A percentile compares a stretch with the other conserved stretches of the same genome.
phyloP scores from a whole-genome alignment of 1,284 basidiomycete genomes.

The Athelia sp. region DNA sequence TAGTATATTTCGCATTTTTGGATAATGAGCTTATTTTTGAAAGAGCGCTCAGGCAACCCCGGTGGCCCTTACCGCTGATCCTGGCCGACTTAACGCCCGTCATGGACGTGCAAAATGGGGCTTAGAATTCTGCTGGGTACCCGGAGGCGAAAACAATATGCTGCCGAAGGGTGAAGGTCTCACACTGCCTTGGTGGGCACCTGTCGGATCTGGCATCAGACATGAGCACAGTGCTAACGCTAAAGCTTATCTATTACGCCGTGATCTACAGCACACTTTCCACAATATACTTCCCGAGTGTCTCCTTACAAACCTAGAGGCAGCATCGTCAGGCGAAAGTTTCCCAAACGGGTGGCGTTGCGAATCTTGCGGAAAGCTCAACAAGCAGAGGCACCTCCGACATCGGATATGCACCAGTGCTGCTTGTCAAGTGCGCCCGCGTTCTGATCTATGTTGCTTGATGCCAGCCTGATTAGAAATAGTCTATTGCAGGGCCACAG shows the following conservation, averaged over 20 bases:
- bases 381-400: constrained; percentile 29
- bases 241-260: constrained; percentile 4
- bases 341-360: constrained; percentile 35
- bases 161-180: background rate
- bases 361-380: constrained; percentile 30
- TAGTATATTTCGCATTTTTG: constrained; percentile 10
- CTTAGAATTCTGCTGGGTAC: constrained; percentile 22
- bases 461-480: too few relatives aligned
- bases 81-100: background rate
- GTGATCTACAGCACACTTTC: constrained; percentile 19
- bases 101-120: constrained; percentile 21
- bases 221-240: constrained; percentile 3
- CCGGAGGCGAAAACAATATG: constrained; percentile 18
- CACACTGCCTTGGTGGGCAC: constrained; percentile 9
- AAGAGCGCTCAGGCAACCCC: too few relatives aligned
- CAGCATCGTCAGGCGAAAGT: constrained; percentile 18
- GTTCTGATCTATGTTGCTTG: too few relatives aligned
- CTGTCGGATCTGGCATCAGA: background rate
- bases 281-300: constrained; percentile 29
- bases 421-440: constrained; percentile 23
- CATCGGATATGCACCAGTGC: constrained; percentile 29
- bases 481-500: too few relatives aligned
- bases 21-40: too few relatives aligned
- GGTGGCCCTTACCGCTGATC: constrained; percentile 1
- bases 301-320: constrained; percentile 18